Evolutionary conservation across 495 filamentous ascomycete genomes (phyloP).

Genomic region (Viridothelium virens): DNA sequence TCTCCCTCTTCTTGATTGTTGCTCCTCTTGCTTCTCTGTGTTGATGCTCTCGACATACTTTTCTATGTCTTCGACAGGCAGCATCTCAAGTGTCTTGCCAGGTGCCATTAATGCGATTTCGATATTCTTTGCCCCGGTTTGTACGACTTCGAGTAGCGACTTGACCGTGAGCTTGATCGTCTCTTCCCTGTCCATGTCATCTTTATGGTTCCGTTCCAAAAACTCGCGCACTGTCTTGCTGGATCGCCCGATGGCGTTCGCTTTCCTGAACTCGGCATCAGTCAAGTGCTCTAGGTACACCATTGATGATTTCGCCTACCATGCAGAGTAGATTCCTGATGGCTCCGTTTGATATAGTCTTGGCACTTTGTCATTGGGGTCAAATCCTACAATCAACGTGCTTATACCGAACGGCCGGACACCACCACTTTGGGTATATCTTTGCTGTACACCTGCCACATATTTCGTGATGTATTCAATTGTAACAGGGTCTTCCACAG

Average conservation of each 20-base stretch:
- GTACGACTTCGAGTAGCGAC: slow-evolving; percentile 93
- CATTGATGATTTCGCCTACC: slow-evolving; percentile 47
- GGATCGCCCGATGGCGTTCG: slow-evolving; percentile 94
- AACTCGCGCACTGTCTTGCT: slow-evolving; percentile 99
- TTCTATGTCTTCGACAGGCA: slow-evolving; percentile 92
- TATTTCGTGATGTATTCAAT: slow-evolving; percentile 99
- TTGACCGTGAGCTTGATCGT: slow-evolving; percentile 98
- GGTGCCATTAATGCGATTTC: slow-evolving; percentile 98
- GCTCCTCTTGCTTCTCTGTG: slow-evolving; percentile 97
- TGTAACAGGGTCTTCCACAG: slow-evolving; percentile 93
- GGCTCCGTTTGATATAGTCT: slow-evolving; percentile 96
- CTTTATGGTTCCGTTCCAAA: slow-evolving; percentile 94
- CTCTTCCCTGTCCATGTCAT: slow-evolving; percentile 88
- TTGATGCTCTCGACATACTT: slow-evolving; percentile 96
- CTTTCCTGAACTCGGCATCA: slow-evolving; percentile 63
- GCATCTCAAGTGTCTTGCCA: slow-evolving; percentile 86
- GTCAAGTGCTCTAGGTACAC: slow-evolving; percentile 1
- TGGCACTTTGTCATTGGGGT: slow-evolving; percentile 77
- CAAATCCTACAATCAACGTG: slow-evolving; percentile 94
- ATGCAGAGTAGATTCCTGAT: slow-evolving; percentile 95
- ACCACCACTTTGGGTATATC: slow-evolving; percentile 96
- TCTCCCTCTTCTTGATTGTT: slow-evolving; percentile 79
- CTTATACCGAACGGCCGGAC: slow-evolving; percentile 96
- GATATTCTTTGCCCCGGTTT: slow-evolving; percentile 98
- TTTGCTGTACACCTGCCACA: slow-evolving; percentile 92